Evolutionary conservation across 2,329 filamentous ascomycete genomes (phyloP).

Genomic region (Penicillium occitanis): DNA sequence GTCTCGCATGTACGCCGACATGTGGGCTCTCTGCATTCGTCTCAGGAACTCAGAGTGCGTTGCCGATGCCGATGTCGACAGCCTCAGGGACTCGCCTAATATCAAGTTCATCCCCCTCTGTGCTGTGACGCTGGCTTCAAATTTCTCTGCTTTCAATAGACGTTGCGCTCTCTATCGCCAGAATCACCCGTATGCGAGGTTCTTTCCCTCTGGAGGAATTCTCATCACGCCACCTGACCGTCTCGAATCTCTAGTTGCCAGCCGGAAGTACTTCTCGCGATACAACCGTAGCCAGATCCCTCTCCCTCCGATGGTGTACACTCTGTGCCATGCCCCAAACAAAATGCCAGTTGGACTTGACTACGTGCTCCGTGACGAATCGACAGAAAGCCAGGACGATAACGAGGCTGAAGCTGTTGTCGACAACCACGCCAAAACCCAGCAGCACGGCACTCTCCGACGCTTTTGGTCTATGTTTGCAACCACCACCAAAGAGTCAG

Average conservation of each 20-base stretch:
- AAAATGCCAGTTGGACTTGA: constrained; percentile 13
- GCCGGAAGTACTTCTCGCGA: constrained; percentile 26
- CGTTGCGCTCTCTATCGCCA: constrained; percentile 23
- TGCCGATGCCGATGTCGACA: constrained; percentile 9
- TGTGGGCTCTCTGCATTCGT: constrained; percentile 37
- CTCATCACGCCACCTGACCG: constrained; percentile 31
- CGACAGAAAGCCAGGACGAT: not conserved
- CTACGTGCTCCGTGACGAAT: not conserved
- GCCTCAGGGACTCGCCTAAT: constrained; percentile 19
- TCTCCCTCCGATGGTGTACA: constrained; percentile 25
- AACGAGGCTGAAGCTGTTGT: not conserved
- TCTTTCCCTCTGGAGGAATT: constrained; percentile 30
- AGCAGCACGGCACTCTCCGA: not conserved
- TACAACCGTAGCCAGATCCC: constrained; percentile 17
- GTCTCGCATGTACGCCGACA: constrained; percentile 34
- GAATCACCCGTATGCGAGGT: not conserved
- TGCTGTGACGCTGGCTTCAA: constrained; percentile 34
- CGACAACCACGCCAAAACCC: not conserved
- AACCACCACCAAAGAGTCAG: not conserved
- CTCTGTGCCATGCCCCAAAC: constrained; percentile 21
- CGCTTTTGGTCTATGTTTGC: not conserved
- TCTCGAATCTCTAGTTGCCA: constrained; percentile 29
- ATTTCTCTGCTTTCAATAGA: constrained; percentile 30
- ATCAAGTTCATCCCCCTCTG: constrained; percentile 37
- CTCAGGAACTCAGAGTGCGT: constrained; percentile 25